Evolutionary conservation across 2,329 filamentous ascomycete species (phyloP).

Genomic region (Epichloe elymi): DNA sequence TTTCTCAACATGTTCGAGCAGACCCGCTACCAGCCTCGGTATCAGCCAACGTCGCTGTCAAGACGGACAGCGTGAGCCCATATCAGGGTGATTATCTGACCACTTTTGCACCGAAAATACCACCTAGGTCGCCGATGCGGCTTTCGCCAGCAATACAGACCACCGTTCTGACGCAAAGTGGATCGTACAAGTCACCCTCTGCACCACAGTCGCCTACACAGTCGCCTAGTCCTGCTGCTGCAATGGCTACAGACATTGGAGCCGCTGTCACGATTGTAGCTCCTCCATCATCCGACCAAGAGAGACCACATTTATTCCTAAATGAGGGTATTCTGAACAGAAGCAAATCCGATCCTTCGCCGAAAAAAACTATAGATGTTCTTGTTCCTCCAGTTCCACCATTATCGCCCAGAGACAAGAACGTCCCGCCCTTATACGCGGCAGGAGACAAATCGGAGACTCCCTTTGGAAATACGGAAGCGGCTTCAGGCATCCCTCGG

Average conservation of each 20-base stretch:
- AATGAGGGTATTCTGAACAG: background rate
- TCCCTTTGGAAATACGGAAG: background rate
- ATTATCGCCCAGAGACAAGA: background rate
- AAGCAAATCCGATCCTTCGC: background rate
- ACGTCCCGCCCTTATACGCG: background rate
- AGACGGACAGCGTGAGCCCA: background rate
- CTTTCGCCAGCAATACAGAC: background rate
- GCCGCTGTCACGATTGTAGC: background rate
- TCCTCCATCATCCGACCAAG: background rate
- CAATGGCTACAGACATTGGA: background rate
- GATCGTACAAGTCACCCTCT: background rate
- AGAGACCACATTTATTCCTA: background rate
- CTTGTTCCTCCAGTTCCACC: slow-evolving; percentile 7
- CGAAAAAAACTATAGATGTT: background rate
- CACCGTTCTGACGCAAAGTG: background rate
- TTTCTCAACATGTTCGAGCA: slow-evolving; percentile 5
- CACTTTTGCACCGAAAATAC: background rate
- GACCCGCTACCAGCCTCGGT: background rate
- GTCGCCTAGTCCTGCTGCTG: background rate
- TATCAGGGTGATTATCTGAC: background rate
- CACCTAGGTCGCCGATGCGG: slow-evolving; percentile 1
- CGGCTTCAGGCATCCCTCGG: slow-evolving; percentile 16
- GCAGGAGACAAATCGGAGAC: background rate
- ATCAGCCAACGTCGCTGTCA: background rate
- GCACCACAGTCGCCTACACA: background rate